Evolutionary conservation across 306 rosid genomes (phyloP).

Genomic region (Corylus heterophylla): DNA sequence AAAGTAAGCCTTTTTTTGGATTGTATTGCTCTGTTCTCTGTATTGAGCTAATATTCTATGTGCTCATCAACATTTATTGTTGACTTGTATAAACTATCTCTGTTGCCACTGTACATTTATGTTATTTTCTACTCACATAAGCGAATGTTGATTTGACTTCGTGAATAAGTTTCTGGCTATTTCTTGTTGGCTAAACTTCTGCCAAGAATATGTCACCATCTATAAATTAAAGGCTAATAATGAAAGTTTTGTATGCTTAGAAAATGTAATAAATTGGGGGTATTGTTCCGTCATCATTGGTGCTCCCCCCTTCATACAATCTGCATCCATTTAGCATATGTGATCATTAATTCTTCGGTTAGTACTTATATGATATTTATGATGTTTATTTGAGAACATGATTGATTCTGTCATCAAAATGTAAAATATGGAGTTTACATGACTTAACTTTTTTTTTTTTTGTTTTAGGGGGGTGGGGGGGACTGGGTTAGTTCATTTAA

Average conservation of each 20-base stretch:
- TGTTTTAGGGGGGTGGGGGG: too few relatives aligned
- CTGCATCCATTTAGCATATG: background rate
- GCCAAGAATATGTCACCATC: background rate
- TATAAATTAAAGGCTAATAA: too few relatives aligned
- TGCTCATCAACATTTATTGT: background rate
- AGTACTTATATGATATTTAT: background rate
- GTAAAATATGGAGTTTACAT: background rate
- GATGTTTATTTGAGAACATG: background rate
- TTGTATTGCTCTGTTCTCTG: background rate
- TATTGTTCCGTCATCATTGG: background rate
- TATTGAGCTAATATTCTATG: background rate
- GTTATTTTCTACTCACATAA: background rate
- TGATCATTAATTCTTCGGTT: background rate
- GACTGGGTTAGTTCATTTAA: too few relatives aligned
- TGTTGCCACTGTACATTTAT: background rate
- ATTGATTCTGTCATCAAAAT: background rate
- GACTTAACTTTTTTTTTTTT: background rate
- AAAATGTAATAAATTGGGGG: background rate
- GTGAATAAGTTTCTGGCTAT: background rate
- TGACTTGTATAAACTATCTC: background rate
- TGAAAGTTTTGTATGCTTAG: background rate
- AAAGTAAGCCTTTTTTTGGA: conserved; percentile 47
- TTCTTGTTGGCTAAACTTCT: background rate
- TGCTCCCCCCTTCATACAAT: background rate
- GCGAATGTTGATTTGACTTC: background rate